Base-by-base conservation (phyloP, 768 basidiomycete genomes). In the Leucosporidium scottii region DNA sequence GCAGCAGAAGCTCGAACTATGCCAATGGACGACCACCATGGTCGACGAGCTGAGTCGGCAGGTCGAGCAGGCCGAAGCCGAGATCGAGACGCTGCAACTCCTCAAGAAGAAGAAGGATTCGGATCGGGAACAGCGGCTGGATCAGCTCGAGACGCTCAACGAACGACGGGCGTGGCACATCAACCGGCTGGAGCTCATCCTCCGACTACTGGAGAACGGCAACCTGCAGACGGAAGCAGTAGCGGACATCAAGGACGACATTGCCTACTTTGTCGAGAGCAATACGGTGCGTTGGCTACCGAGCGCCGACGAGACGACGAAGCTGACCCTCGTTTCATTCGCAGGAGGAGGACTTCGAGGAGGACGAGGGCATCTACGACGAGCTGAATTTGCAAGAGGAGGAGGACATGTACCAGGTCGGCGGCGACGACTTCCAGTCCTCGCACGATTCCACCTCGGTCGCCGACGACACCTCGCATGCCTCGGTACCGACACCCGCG, bases 131-230 rank as follows among this genome's bases (percentile, higher is more conserved):
- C 87, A 88, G 67, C 85, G 92, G 63, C 78, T 88, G 72, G 88
- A 89, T 72, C 87, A 90, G 73, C 83, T 99, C 67, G 94, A 98
- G 75, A 80, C 82, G 62, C 79, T 93, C 72, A 99, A 98, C 78
- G 94, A 97, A 69, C 85, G 93, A 67, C 83, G 96, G 75, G 88
- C 89, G 78, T 99, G 94, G 93, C 96, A 99, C 78, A 85, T 96
- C 75, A 84, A 84, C 73, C 84, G 93, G 64, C 82, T 99, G 72
- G 96, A 99, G 79, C 86, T 98, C 74, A 89, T 98, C 50, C 82
- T 96, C 65, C 86, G 96, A 59, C 81, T 98, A 73, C 81, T 98
- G 69, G 93, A 97, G 80, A 99, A 99, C 75, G 93, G 93, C 36
- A 88, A 91, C 44, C 79, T 99, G 75, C 75, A 86, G 30, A 82